These are phyloP conservation scores for Phytopythium sindhum DNA, from an alignment of 352 stramenopile genomes.

Conservation along the genomic window DNA sequence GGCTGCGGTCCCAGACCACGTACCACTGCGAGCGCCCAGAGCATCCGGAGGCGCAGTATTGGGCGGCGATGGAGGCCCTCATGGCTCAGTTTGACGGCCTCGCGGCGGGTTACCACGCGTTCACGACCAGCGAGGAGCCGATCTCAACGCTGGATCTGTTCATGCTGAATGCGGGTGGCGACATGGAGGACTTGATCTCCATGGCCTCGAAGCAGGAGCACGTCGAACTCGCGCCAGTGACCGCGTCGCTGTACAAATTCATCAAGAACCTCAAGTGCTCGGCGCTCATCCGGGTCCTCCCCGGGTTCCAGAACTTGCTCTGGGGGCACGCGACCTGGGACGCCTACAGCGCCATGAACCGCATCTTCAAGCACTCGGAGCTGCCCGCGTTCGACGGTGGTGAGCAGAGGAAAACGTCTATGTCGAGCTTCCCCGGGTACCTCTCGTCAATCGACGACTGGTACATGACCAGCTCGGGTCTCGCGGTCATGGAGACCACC, in stretches of 20 bases:
- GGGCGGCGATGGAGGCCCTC: slow-evolving; percentile 27
- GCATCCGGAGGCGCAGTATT: slow-evolving; percentile 28
- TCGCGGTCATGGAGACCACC: slow-evolving; percentile 69
- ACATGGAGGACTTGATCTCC: slow-evolving; percentile 51
- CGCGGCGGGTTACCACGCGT: slow-evolving; percentile 34
- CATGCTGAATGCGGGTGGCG: slow-evolving; percentile 52
- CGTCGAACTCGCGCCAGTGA: slow-evolving; percentile 9
- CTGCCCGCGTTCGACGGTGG: slow-evolving; percentile 28
- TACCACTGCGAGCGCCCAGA: slow-evolving; percentile 13
- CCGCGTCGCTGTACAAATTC: slow-evolving; percentile 35
- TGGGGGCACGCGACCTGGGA: slow-evolving; percentile 77
- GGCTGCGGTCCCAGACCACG: slow-evolving; percentile 36
- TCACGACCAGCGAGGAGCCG: slow-evolving; percentile 13
- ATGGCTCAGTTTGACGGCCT: slow-evolving; percentile 55
- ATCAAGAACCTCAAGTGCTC: slow-evolving; percentile 68
- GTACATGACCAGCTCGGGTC: slow-evolving; percentile 58
- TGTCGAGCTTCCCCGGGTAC: slow-evolving; percentile 75
- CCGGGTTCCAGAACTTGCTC: slow-evolving; percentile 52
- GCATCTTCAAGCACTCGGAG: slow-evolving; percentile 83
- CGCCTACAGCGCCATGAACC: slow-evolving; percentile 65
- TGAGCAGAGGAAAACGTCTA: slow-evolving; percentile 44
- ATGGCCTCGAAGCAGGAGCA: slow-evolving; percentile 19
- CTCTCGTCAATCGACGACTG: slow-evolving; percentile 79
- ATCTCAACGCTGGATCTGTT: slow-evolving; percentile 40
- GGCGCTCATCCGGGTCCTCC: slow-evolving; percentile 62